These are phyloP conservation scores for Saccharum officinarum DNA, from an alignment of 176 grass and related monocot genomes.

Conservation along the genomic window DNA sequence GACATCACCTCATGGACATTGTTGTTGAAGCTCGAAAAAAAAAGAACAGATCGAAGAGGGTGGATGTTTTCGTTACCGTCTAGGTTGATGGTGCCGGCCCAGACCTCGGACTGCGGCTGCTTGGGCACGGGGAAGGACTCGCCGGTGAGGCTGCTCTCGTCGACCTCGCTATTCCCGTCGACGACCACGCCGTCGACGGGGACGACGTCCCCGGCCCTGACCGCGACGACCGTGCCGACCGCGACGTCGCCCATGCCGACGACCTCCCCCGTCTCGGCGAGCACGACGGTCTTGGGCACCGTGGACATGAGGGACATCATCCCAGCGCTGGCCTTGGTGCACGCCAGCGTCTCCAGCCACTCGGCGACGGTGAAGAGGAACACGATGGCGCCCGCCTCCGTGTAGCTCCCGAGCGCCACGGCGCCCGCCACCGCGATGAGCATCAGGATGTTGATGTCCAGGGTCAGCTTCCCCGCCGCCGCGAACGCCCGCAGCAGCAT, in stretches of 20 bases:
- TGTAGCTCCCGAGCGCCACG: conserved; percentile 48
- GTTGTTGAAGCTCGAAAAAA: background rate
- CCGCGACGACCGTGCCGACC: conserved; percentile 45
- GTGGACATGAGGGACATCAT: conserved; percentile 69
- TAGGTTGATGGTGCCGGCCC: conserved; percentile 77
- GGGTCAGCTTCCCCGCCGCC: conserved; percentile 34
- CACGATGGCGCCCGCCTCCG: conserved; percentile 65
- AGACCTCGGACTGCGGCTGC: conserved; percentile 53
- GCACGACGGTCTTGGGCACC: conserved; percentile 49
- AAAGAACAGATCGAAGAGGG: background rate
- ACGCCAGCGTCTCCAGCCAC: conserved; percentile 74
- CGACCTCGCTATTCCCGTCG: conserved; percentile 54
- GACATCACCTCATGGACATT: background rate
- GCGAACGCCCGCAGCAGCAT: conserved; percentile 48
- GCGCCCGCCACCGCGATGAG: conserved; percentile 57
- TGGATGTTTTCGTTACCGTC: conserved; percentile 42
- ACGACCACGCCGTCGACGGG: conserved; percentile 79
- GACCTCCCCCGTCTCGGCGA: conserved; percentile 42
- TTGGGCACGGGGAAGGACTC: conserved; percentile 75
- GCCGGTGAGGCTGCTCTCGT: conserved; percentile 81
- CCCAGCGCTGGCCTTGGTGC: conserved; percentile 50
- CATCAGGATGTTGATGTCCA: conserved; percentile 88
- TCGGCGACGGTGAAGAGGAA: conserved; percentile 86
- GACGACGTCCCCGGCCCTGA: conserved; percentile 58
- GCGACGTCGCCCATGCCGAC: conserved; percentile 38